Percentiles rank a stretch among this genome's conserved stretches.
Conservation (phyloP, 2,329 filamentous ascomycete genomes). For the Nemania abortiva region DNA sequence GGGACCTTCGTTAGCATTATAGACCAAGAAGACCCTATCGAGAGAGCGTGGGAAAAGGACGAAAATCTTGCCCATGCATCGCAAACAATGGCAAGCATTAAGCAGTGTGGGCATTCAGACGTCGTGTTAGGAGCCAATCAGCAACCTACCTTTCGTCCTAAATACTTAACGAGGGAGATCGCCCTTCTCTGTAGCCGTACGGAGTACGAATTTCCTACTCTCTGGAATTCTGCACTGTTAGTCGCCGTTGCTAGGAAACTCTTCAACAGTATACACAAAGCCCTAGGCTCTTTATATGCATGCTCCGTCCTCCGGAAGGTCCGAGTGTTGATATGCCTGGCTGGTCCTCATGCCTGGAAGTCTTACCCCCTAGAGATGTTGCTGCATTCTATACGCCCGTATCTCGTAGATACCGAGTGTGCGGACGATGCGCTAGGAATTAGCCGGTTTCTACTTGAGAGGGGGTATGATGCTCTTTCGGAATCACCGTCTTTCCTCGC, state of each 20-base stretch:
- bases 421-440: conserved; percentile 91
- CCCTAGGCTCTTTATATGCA: conserved; percentile 86
- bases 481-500: conserved; percentile 80
- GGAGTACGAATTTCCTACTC: conserved; percentile 69
- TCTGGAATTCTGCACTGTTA: conserved; percentile 83
- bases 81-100: conserved; percentile 76
- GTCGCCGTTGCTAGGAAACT: conserved; percentile 81
- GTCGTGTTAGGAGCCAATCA: conserved; percentile 79
- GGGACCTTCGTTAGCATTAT: conserved; percentile 81
- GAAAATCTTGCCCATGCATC: conserved; percentile 70
- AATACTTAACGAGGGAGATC: conserved; percentile 80
- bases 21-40: conserved; percentile 80
- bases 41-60: conserved; percentile 73
- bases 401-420: conserved; percentile 85
- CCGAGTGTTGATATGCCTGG: conserved; percentile 81
- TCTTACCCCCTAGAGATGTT: conserved; percentile 93
- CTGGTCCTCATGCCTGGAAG: conserved; percentile 76
- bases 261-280: conserved; percentile 82
- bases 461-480: conserved; percentile 73
- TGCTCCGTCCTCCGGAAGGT: conserved; percentile 90
- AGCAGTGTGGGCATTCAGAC: conserved; percentile 73
- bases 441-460: conserved; percentile 82
- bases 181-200: conserved; percentile 81
- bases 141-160: conserved; percentile 87
- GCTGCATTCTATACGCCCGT: conserved; percentile 81